Conservation (phyloP, 306 rosid species). For the Corylus heterophylla region DNA sequence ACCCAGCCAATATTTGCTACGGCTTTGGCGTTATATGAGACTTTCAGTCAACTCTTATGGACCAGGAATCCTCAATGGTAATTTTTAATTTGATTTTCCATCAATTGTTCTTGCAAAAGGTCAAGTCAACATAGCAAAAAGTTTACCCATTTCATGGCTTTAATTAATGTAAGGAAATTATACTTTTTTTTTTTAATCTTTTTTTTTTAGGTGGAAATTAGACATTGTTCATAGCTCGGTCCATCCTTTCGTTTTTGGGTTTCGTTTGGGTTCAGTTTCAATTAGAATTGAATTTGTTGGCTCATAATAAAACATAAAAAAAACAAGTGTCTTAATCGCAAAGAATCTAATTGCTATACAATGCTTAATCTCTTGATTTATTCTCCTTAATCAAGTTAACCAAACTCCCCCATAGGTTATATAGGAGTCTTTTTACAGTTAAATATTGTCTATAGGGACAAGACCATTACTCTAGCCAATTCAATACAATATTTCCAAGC, state of each 20-base stretch:
- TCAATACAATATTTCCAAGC: constrained; percentile 4
- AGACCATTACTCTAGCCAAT: constrained; percentile 7
- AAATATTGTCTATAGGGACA: not conserved
- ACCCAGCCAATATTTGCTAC: not conserved
- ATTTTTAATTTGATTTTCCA: not conserved
- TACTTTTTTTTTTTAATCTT: no score
- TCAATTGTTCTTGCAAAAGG: not conserved
- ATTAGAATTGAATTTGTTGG: no score
- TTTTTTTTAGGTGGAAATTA: no score
- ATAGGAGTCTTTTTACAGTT: not conserved
- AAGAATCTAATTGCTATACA: not conserved
- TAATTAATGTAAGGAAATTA: no score
- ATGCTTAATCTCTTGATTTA: not conserved
- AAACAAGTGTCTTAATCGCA: no score
- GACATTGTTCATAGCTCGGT: no score
- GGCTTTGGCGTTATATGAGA: not conserved
- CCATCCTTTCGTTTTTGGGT: no score
- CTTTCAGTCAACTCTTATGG: not conserved
- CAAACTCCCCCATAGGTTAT: not conserved
- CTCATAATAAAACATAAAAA: no score
- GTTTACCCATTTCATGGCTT: no score
- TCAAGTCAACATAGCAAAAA: not conserved
- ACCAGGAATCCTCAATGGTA: not conserved
- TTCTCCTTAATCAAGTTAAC: not conserved
- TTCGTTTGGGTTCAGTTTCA: no score